A percentile compares a stretch with the other conserved stretches of the same genome.
phyloP scores from a whole-genome alignment of 495 filamentous ascomycete species.

The Penicillium lagena region DNA sequence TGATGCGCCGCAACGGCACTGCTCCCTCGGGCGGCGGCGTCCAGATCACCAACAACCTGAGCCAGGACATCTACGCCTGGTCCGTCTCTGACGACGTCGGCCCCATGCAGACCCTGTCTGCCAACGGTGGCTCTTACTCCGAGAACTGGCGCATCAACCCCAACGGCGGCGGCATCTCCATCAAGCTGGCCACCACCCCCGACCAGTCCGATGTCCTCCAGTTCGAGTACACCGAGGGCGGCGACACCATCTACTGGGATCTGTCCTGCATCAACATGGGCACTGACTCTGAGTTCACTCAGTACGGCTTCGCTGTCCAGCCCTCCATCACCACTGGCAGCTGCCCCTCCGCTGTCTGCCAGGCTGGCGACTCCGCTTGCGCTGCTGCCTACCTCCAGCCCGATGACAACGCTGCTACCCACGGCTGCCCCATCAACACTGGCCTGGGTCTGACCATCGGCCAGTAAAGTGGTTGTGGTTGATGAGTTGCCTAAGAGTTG shows the following conservation, averaged over 20 bases:
- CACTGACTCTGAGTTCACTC: slow-evolving; percentile 29
- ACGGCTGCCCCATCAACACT: slow-evolving; percentile 40
- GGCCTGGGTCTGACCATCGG: slow-evolving; percentile 30
- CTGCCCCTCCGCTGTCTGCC: slow-evolving; percentile 35
- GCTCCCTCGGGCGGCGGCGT: slow-evolving; percentile 21
- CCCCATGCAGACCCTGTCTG: slow-evolving; percentile 22
- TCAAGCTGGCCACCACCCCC: slow-evolving; percentile 31
- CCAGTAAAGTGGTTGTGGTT: slow-evolving; percentile 14
- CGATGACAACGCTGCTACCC: slow-evolving; percentile 36
- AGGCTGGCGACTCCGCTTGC: slow-evolving; percentile 30
- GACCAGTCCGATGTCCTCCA: slow-evolving; percentile 32
- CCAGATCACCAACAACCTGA: slow-evolving; percentile 34
- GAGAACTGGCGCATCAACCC: slow-evolving; percentile 34
- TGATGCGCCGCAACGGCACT: slow-evolving; percentile 16
- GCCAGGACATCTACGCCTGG: slow-evolving; percentile 33
- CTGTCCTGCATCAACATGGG: slow-evolving; percentile 40
- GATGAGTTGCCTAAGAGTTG: slow-evolving; percentile 1
- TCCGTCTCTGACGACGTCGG: slow-evolving; percentile 25
- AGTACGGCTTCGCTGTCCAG: slow-evolving; percentile 33
- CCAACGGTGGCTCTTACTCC: slow-evolving; percentile 24
- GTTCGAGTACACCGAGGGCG: slow-evolving; percentile 38
- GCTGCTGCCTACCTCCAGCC: slow-evolving; percentile 36
- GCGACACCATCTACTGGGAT: slow-evolving; percentile 37
- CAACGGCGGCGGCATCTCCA: slow-evolving; percentile 37
- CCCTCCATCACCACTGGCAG: slow-evolving; percentile 17